phyloP scores from a whole-genome alignment of 805 yeast species.

The Babjeviella inositovora region DNA sequence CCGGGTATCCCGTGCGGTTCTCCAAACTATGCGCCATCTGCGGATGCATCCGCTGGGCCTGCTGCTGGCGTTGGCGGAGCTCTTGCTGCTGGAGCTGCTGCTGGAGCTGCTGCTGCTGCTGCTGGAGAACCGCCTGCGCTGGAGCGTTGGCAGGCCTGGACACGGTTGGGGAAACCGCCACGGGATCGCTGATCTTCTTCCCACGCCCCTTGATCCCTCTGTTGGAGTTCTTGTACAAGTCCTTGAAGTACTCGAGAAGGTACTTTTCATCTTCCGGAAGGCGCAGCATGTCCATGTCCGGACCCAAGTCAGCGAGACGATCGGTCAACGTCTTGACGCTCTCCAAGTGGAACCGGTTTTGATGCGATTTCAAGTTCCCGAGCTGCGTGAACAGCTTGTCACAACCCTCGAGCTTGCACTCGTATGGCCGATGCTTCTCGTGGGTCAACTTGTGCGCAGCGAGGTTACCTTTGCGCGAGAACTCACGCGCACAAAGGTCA shows the following conservation, averaged over 20 bases:
- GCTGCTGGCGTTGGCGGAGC: too few relatives aligned
- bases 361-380: constrained; percentile 90
- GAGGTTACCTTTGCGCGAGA: constrained; percentile 83
- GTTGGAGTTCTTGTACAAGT: constrained; percentile 74
- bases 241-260: constrained; percentile 61
- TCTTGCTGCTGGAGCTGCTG: too few relatives aligned
- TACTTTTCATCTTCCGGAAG: constrained; percentile 51
- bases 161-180: too few relatives aligned
- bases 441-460: constrained; percentile 82
- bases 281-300: constrained; percentile 21
- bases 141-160: too few relatives aligned
- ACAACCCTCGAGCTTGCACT: constrained; percentile 71
- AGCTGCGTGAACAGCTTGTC: constrained; percentile 78
- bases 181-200: constrained; percentile 19
- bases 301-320: constrained; percentile 46
- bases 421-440: constrained; percentile 60
- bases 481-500: constrained; percentile 56
- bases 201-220: constrained; percentile 91
- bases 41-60: too few relatives aligned
- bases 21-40: too few relatives aligned
- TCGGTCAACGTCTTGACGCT: constrained; percentile 55
- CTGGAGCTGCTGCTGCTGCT: too few relatives aligned
- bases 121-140: too few relatives aligned
- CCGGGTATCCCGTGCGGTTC: too few relatives aligned
- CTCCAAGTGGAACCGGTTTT: constrained; percentile 70